phyloP scores from a whole-genome alignment of 2,329 filamentous ascomycete genomes.

The Curvularia lunata region DNA sequence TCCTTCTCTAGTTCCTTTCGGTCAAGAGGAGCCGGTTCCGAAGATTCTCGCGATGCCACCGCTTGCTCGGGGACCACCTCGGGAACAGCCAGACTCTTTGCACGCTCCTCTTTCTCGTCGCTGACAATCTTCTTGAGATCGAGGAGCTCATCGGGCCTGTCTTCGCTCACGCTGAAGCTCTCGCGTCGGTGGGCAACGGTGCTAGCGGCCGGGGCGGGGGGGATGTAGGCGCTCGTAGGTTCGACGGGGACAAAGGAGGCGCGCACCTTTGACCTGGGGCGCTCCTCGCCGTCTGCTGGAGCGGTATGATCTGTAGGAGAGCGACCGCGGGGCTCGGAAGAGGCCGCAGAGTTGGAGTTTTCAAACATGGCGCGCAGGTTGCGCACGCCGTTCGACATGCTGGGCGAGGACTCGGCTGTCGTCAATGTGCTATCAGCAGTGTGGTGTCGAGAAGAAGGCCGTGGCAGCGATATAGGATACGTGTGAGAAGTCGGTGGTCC shows the following conservation, averaged over 20 bases:
- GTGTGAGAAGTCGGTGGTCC: slow-evolving; percentile 37
- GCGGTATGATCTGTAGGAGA: slow-evolving; percentile 48
- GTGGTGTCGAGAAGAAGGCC: slow-evolving; percentile 21
- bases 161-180: slow-evolving; percentile 53
- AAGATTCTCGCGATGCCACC: slow-evolving; percentile 49
- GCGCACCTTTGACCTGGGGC: slow-evolving; percentile 54
- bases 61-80: slow-evolving; percentile 54
- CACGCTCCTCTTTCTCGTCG: slow-evolving; percentile 50
- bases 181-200: slow-evolving; percentile 44
- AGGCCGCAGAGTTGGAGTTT: slow-evolving; percentile 44
- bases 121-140: slow-evolving; percentile 51
- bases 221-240: slow-evolving; percentile 33
- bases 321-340: slow-evolving; percentile 54
- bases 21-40: slow-evolving; percentile 43
- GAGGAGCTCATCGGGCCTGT: slow-evolving; percentile 41
- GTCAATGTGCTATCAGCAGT: slow-evolving; percentile 34
- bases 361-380: slow-evolving; percentile 60
- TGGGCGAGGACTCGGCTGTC: slow-evolving; percentile 35
- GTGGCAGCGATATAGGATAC: slow-evolving; percentile 22
- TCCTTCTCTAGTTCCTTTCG: slow-evolving; percentile 31
- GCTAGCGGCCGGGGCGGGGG: slow-evolving; percentile 36
- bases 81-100: slow-evolving; percentile 43
- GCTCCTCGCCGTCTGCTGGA: slow-evolving; percentile 37
- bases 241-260: slow-evolving; percentile 58
- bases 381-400: slow-evolving; percentile 58